Evolutionary conservation across 1,139 yeast genomes (phyloP).

Genomic region (Starmera stellimalicola): DNA sequence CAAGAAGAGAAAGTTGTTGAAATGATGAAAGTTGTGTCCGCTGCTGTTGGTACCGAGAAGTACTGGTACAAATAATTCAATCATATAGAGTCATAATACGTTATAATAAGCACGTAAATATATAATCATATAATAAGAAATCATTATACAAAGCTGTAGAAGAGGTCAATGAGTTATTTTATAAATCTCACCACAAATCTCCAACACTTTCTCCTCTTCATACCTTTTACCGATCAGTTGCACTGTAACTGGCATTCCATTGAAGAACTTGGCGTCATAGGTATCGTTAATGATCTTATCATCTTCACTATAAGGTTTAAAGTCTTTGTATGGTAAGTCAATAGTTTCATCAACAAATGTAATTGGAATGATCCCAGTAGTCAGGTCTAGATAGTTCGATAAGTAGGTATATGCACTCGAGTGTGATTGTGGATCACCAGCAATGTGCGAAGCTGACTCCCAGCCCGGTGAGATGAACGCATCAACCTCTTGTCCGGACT

Average conservation of each 20-base stretch:
- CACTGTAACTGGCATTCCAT: slow-evolving; percentile 58
- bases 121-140: no score
- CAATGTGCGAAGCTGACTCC: slow-evolving; percentile 36
- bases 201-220: slow-evolving; percentile 54
- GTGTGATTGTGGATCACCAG: slow-evolving; percentile 16
- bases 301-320: slow-evolving; percentile 26
- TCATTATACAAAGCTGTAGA: neutral
- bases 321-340: slow-evolving; percentile 29
- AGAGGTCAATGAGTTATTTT: slow-evolving; percentile 2
- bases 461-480: slow-evolving; percentile 42
- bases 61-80: slow-evolving; percentile 13
- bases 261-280: slow-evolving; percentile 47
- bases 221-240: slow-evolving; percentile 51
- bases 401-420: slow-evolving; percentile 42
- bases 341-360: slow-evolving; percentile 38
- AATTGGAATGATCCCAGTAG: slow-evolving; percentile 53
- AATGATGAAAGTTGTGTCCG: slow-evolving; percentile 24
- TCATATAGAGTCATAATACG: no score
- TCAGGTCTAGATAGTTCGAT: slow-evolving; percentile 49
- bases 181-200: slow-evolving; percentile 5
- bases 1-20: slow-evolving; percentile 36
- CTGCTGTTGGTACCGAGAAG: slow-evolving; percentile 16
- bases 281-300: slow-evolving; percentile 31
- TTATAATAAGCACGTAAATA: no score
- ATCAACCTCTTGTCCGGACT: slow-evolving; percentile 36